phyloP scores from a whole-genome alignment of 345 rosid species.

The Luvunga scandens region DNA sequence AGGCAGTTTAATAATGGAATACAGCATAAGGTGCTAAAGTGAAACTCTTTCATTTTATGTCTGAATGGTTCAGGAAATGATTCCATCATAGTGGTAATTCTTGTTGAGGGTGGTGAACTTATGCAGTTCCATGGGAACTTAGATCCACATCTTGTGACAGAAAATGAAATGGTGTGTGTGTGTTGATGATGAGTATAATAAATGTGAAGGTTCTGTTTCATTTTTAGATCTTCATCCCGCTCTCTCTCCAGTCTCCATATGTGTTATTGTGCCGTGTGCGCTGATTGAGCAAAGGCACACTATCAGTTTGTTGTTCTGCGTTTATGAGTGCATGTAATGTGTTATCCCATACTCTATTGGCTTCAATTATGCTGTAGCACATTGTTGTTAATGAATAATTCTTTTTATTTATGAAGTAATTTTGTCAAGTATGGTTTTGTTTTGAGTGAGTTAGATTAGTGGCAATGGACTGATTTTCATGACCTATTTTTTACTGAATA shows the following conservation, averaged over 20 bases:
- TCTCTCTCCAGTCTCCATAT: no score
- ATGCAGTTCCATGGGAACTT: not conserved
- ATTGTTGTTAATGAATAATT: not conserved
- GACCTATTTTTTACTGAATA: not conserved
- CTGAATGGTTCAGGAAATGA: not conserved
- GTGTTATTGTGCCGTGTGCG: not conserved
- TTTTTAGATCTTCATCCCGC: not conserved
- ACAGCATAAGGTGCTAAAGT: conserved; percentile 11
- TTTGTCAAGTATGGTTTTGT: not conserved
- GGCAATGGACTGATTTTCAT: no score
- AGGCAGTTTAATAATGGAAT: conserved; percentile 37
- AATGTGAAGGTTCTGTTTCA: not conserved
- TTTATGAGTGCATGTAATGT: not conserved
- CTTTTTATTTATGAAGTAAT: no score
- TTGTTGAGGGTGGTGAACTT: not conserved
- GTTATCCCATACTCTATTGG: not conserved
- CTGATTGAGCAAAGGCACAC: not conserved
- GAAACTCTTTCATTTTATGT: not conserved
- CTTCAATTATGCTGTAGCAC: not conserved
- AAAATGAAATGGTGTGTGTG: not conserved
- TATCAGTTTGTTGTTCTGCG: not conserved
- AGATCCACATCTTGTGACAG: not conserved
- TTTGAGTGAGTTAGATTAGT: not conserved
- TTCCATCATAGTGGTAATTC: not conserved
- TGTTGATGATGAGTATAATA: not conserved